These are phyloP conservation scores for Monilinia vaccinii-corymbosi DNA, from an alignment of 2,329 filamentous ascomycete species.

Conservation along the genomic window DNA sequence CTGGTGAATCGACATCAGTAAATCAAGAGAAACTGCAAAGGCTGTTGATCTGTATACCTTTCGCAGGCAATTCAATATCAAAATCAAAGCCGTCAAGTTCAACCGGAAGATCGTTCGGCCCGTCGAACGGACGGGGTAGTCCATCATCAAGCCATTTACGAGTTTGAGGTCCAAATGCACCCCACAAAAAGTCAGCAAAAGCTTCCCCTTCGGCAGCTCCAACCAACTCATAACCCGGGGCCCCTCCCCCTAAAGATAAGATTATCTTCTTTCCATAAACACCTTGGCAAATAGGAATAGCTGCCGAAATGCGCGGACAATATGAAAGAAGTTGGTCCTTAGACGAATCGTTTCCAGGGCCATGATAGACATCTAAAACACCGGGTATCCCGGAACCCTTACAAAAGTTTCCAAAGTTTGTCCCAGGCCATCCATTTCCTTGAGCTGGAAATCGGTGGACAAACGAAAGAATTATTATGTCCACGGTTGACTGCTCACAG, in stretches of 20 bases:
- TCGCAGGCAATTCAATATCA: constrained; percentile 24
- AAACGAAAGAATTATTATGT: constrained; percentile 37
- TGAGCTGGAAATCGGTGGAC: constrained; percentile 34
- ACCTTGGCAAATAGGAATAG: constrained; percentile 33
- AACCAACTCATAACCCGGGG: constrained; percentile 30
- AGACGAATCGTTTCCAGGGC: constrained; percentile 23
- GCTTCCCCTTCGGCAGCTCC: constrained; percentile 30
- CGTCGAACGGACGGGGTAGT: constrained; percentile 25
- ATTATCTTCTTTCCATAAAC: constrained; percentile 33
- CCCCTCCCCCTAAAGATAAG: constrained; percentile 32
- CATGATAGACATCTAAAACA: constrained; percentile 24
- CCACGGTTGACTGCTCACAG: constrained; percentile 33
- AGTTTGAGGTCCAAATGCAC: constrained; percentile 34
- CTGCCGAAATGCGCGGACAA: constrained; percentile 31
- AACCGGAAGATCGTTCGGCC: constrained; percentile 13
- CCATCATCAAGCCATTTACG: constrained; percentile 25
- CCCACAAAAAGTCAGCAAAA: constrained; percentile 33
- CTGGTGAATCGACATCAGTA: constrained; percentile 7
- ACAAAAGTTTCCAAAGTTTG: constrained; percentile 36
- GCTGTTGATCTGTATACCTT: constrained; percentile 10
- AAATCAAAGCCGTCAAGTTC: constrained; percentile 30
- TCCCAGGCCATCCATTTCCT: constrained; percentile 33
- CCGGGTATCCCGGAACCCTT: constrained; percentile 18
- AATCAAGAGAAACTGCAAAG: neutral
- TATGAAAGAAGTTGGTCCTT: constrained; percentile 29